These are phyloP conservation scores for Endocarpon pusillum DNA, from an alignment of 495 filamentous ascomycete species.

Conservation along the genomic window DNA sequence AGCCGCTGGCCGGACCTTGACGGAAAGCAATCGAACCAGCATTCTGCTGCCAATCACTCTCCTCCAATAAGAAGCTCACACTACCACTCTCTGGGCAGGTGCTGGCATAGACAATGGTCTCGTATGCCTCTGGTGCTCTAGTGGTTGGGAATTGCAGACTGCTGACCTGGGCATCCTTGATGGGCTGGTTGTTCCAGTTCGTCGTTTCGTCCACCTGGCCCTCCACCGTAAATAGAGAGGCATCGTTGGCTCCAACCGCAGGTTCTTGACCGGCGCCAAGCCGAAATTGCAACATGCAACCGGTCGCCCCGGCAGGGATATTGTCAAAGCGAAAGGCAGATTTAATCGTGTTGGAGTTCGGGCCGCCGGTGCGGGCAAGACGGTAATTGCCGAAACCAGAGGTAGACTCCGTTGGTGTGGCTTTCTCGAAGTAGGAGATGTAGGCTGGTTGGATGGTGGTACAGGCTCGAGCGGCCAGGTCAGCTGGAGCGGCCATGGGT, in stretches of 20 bases:
- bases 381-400: constrained; percentile 2
- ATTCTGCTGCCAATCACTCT: constrained; percentile 6
- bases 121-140: neutral
- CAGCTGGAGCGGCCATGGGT: neutral
- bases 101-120: constrained; percentile 3
- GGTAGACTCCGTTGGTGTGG: constrained; percentile 4
- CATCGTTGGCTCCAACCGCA: constrained; percentile 7
- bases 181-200: constrained; percentile 9
- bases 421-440: constrained; percentile 6
- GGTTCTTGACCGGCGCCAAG: constrained; percentile 7
- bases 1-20: constrained; percentile 4
- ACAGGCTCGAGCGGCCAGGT: constrained; percentile 9
- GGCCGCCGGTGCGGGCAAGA: constrained; percentile 5
- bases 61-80: constrained; percentile 9
- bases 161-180: neutral
- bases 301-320: constrained; percentile 9
- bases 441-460: constrained; percentile 4
- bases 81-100: constrained; percentile 2
- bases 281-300: constrained; percentile 8
- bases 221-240: constrained; percentile 6
- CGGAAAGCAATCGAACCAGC: constrained; percentile 8
- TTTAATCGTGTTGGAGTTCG: constrained; percentile 1
- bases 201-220: constrained; percentile 1
- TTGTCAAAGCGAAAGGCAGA: constrained; percentile 8
- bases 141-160: constrained; percentile 6